Percentiles rank a stretch among this genome's conserved stretches.
phyloP scores from a whole-genome alignment of 371 early-diverging fungal species.

The Mortierella sp. region DNA sequence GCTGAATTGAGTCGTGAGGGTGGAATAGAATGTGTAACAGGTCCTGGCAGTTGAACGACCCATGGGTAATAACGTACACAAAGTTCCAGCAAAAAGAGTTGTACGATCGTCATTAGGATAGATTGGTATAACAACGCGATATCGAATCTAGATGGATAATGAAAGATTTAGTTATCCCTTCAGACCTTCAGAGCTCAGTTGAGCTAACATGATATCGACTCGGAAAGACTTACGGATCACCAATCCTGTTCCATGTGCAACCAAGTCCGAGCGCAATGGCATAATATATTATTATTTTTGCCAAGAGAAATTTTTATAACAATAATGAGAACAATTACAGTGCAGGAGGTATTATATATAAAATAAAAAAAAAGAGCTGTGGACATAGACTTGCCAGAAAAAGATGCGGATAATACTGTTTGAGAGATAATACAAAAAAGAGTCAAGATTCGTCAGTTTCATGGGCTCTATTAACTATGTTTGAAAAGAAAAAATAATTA shows the following conservation, averaged over 20 bases:
- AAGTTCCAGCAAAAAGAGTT: constrained; percentile 66
- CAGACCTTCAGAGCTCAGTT: not conserved
- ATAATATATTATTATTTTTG: not conserved
- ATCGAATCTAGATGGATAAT: constrained; percentile 61
- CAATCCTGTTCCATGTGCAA: constrained; percentile 32
- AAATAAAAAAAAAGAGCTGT: too few species aligned
- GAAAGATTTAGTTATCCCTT: not conserved
- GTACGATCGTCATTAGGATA: constrained; percentile 69
- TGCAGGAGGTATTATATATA: too few species aligned
- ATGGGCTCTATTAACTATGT: not conserved
- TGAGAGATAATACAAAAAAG: not conserved
- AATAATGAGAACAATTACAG: too few species aligned
- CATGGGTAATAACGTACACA: constrained; percentile 58
- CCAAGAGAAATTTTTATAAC: constrained; percentile 2
- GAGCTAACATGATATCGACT: not conserved
- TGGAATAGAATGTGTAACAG: constrained; percentile 39
- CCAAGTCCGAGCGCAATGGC: not conserved
- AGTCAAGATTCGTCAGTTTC: not conserved
- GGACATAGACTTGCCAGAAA: constrained; percentile 61
- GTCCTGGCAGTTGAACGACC: constrained; percentile 47
- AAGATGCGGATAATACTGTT: constrained; percentile 68
- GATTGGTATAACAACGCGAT: constrained; percentile 69
- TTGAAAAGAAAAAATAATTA: not conserved
- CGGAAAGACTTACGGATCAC: constrained; percentile 45
- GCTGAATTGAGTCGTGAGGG: constrained; percentile 2